Conservation (phyloP, 2,329 filamentous ascomycete genomes). For the Paecilomyces variotii region DNA sequence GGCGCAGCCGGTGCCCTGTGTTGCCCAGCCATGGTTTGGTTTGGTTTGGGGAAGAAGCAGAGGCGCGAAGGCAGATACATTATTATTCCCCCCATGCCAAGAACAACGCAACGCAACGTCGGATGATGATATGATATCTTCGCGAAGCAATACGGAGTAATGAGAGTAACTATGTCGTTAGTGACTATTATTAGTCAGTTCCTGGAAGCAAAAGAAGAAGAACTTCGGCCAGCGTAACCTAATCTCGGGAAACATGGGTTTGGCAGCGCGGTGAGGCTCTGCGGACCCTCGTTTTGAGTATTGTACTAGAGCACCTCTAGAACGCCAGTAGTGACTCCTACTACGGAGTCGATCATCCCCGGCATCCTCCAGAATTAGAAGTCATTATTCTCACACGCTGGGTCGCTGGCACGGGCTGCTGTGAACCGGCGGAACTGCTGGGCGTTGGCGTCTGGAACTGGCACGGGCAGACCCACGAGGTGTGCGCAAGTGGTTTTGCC, state of each 20-base stretch:
- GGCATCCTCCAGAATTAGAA: not conserved
- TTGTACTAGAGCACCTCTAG: not conserved
- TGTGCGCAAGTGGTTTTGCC: constrained; percentile 4
- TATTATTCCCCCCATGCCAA: not conserved
- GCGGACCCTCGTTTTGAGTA: not conserved
- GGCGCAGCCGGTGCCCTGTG: not conserved
- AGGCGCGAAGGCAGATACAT: not conserved
- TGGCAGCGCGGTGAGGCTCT: not conserved
- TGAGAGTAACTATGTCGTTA: no score
- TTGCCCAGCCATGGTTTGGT: not conserved
- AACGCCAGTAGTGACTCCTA: not conserved
- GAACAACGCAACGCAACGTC: not conserved
- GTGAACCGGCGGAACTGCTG: not conserved
- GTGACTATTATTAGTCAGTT: no score
- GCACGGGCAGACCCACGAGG: constrained; percentile 2
- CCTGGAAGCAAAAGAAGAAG: not conserved
- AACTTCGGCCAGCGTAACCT: not conserved
- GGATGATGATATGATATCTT: no score
- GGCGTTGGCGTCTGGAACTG: not conserved
- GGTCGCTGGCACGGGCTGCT: not conserved
- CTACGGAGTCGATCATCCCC: not conserved
- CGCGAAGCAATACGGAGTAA: no score
- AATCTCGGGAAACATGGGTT: not conserved
- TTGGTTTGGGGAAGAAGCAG: not conserved
- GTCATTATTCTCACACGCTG: not conserved